These are phyloP conservation scores for Suillus luteus DNA, from an alignment of 768 basidiomycete genomes.

Conservation along the genomic window DNA sequence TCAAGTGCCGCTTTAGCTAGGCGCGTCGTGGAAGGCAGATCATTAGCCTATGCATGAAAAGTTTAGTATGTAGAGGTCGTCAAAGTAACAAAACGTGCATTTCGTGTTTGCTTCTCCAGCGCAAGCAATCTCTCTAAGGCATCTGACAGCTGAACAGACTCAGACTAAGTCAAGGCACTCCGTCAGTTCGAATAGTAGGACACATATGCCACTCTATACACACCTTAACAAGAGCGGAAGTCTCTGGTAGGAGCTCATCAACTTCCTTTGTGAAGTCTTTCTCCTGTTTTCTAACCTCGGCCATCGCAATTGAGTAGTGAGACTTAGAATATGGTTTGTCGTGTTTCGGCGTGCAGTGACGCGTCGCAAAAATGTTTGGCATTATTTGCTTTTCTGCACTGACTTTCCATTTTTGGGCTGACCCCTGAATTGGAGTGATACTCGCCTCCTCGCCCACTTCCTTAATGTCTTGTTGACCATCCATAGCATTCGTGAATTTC, in stretches of 20 bases:
- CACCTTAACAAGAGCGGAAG: slow-evolving; percentile 71
- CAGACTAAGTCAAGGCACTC: slow-evolving; percentile 51
- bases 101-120: slow-evolving; percentile 95
- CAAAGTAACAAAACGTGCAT: slow-evolving; percentile 52
- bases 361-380: slow-evolving; percentile 61
- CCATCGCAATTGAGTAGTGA: slow-evolving; percentile 56
- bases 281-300: slow-evolving; percentile 82
- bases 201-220: slow-evolving; percentile 29
- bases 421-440: slow-evolving; percentile 21
- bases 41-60: slow-evolving; percentile 70
- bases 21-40: slow-evolving; percentile 87
- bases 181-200: slow-evolving; percentile 13
- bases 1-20: slow-evolving; percentile 75
- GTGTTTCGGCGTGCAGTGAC: slow-evolving; percentile 43
- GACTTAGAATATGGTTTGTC: slow-evolving; percentile 43
- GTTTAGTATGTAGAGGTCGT: background rate
- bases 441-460: background rate
- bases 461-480: slow-evolving; percentile 3
- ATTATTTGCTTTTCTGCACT: slow-evolving; percentile 32
- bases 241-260: slow-evolving; percentile 69
- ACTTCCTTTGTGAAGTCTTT: slow-evolving; percentile 88
- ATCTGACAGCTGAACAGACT: slow-evolving; percentile 83
- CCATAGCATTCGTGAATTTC: slow-evolving; percentile 17
- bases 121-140: slow-evolving; percentile 86
- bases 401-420: slow-evolving; percentile 21